phyloP scores from a whole-genome alignment of 2,329 filamentous ascomycete genomes.

The Periconia macrospinosa region DNA sequence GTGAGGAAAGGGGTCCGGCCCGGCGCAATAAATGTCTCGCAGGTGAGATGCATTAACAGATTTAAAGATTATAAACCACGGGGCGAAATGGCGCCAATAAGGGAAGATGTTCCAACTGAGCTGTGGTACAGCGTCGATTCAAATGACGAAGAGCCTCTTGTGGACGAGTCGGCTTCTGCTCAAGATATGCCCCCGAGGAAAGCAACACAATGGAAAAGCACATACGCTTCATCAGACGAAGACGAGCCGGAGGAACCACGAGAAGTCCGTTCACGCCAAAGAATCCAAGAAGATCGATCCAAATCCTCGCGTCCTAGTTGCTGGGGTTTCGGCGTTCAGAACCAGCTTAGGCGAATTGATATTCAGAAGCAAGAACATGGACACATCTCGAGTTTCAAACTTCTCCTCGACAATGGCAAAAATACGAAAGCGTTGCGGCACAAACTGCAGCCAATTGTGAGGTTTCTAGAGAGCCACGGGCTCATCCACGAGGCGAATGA shows the following conservation, averaged over 20 bases:
- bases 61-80: constrained; percentile 8
- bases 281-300: not conserved
- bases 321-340: constrained; percentile 17
- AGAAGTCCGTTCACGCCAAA: not conserved
- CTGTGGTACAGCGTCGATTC: constrained; percentile 9
- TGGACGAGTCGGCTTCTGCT: not conserved
- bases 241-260: not conserved
- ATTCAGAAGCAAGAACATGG: constrained; percentile 8
- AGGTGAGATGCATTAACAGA: constrained; percentile 10
- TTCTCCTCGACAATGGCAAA: constrained; percentile 8
- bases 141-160: not conserved
- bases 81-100: not conserved
- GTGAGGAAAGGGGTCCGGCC: constrained; percentile 5
- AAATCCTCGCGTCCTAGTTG: not conserved
- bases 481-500: constrained; percentile 10
- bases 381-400: constrained; percentile 12
- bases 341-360: constrained; percentile 8
- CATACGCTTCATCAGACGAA: not conserved
- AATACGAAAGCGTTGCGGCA: constrained; percentile 5
- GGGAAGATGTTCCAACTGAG: constrained; percentile 14
- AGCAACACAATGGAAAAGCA: not conserved
- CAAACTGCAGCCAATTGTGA: constrained; percentile 2
- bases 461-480: constrained; percentile 3
- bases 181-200: not conserved
- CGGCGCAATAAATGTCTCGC: not conserved